Base-by-base conservation (phyloP, 345 rosid genomes). In the Heritiera fomes region DNA sequence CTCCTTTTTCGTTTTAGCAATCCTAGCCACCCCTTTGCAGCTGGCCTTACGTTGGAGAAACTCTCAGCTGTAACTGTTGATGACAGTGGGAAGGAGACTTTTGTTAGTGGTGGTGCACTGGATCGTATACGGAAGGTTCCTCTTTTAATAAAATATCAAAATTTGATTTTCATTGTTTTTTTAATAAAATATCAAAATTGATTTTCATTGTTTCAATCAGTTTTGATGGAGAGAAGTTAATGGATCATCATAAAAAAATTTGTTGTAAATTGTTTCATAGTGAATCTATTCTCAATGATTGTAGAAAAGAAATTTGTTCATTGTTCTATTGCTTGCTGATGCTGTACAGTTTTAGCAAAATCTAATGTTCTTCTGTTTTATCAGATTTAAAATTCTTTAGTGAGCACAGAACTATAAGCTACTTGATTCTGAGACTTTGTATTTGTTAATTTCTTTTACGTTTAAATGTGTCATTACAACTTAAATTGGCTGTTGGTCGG, bases 11-110 rank as follows among this genome's bases (percentile, higher is more conserved):
- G 65, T 67, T 88, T 84, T 82, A 96, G 99, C 92, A 92, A 94
- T 80, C 94, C 95, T 15, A 91, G 93, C 76, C 98, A 92, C 81
- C 93, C 99, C 14, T 91, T 96, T 79, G 91, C 98, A 41, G 89
- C 93, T 80, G 99, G 98, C 53, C 80, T 96, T 77, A 90, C 94
- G 45, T 87, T 96, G 86, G 92, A 92, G 88, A 96, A 92, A 87
- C 95, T 96, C 78, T 88, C 93, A 79, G 94, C 99, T 81, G 94
- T 94, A 79, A 96, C 99, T 2, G 84, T 84, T 84, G 97, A 96
- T 89, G 97, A 92, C 64, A 86, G 81, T 81, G 99, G 99, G 86
- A 87, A 83, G 84, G 99, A 96, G 84, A 90, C 97, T 74, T 96
- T 96, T 88, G 85, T 91, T 69, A 87, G 97, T 61, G 98, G 97